These are phyloP conservation scores for Leishmania mexicana DNA, from an alignment of 208 protist species.

Conservation along the genomic window DNA sequence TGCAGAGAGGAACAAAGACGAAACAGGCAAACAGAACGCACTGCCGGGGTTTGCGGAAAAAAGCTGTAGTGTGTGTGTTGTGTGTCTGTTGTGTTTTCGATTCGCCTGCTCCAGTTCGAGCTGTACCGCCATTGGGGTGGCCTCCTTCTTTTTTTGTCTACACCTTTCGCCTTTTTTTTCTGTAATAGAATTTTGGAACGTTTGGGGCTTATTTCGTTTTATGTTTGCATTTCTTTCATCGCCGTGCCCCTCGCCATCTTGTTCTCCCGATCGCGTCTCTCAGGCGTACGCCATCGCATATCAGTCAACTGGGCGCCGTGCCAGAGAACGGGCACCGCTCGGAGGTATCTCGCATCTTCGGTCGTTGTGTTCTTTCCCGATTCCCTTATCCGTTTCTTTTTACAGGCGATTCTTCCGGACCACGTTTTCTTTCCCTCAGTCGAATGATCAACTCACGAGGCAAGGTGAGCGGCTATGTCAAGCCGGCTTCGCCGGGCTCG, in stretches of 20 bases:
- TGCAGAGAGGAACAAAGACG: neutral
- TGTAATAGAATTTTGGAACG: no score
- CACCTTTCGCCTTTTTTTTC: neutral
- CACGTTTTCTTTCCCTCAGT: neutral
- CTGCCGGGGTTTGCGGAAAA: neutral
- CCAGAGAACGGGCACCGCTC: neutral
- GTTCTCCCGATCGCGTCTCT: no score
- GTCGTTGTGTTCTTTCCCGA: neutral
- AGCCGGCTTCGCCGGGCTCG: neutral
- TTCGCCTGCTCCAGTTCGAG: neutral
- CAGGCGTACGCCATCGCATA: neutral
- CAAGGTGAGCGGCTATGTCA: neutral
- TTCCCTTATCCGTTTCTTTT: neutral
- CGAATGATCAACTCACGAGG: conserved; percentile 14
- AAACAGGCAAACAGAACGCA: no score
- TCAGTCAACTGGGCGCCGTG: neutral
- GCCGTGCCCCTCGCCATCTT: neutral
- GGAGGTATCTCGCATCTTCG: neutral
- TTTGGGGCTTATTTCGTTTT: neutral
- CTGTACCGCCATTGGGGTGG: neutral
- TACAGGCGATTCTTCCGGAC: neutral
- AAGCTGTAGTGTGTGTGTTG: neutral
- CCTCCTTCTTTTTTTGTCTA: neutral
- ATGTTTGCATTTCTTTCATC: neutral
- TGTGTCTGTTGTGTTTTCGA: neutral